phyloP scores from a whole-genome alignment of 495 filamentous ascomycete species.

The Xanthoparmelia taractica region DNA sequence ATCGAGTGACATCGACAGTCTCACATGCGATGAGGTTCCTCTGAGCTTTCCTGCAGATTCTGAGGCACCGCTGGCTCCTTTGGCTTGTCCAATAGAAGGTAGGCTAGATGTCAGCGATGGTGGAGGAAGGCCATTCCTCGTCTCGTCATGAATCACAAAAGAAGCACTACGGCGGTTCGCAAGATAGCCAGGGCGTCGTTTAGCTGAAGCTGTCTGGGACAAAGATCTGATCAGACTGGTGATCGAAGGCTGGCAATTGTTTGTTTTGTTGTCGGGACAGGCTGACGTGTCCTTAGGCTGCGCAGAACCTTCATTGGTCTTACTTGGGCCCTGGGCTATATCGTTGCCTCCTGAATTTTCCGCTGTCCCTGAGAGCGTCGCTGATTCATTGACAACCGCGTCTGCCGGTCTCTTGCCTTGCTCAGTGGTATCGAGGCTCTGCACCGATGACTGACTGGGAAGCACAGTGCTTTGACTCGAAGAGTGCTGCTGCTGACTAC shows the following conservation, averaged over 20 bases:
- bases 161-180: conserved; percentile 36
- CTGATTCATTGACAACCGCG: not conserved
- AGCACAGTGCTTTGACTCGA: conserved; percentile 11
- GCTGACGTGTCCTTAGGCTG: not conserved
- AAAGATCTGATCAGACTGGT: conserved; percentile 7
- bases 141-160: conserved; percentile 26
- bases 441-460: conserved; percentile 8
- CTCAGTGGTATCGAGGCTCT: not conserved
- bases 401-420: not conserved
- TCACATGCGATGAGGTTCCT: conserved; percentile 44
- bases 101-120: not conserved
- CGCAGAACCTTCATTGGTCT: not conserved
- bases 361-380: not conserved
- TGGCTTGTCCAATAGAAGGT: not conserved
- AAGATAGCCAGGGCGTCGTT: conserved; percentile 30
- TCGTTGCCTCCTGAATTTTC: not conserved
- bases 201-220: conserved; percentile 9
- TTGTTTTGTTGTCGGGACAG: not conserved
- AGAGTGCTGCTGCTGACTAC: conserved; percentile 15
- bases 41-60: conserved; percentile 25
- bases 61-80: conserved; percentile 10
- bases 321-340: not conserved
- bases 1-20: conserved; percentile 68
- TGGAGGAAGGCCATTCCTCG: not conserved
- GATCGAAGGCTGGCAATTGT: not conserved